Evolutionary conservation across 2,329 filamentous ascomycete genomes (phyloP), one percentile per base, ranked within the genome.

Genomic region (Cladosporium oxysporum): DNA sequence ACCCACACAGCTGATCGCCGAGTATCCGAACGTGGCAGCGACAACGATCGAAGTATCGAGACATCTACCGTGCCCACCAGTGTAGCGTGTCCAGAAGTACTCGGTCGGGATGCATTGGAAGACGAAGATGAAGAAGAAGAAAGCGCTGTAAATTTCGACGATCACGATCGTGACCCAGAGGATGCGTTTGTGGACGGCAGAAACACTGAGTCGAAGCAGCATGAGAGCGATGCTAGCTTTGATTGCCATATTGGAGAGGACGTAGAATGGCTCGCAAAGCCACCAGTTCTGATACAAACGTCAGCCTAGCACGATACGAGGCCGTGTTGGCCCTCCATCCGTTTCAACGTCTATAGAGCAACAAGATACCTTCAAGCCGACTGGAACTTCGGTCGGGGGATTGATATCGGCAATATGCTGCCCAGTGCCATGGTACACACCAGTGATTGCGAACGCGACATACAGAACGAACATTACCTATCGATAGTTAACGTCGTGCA

Each of bases 211-310:
- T 23, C 67, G 66, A 1, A 70, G 66, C 11, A 70, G 63, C 69
- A 69, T 69, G 14, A 70, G 35, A 16, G 59, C 69, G 18, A 70
- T 70, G 52, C 66, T 67, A 7, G 67, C 69, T 61, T 70, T 70
- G 66, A 70, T 66, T 12, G 67, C 66, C 69, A 70, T 70, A 58
- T 70, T 69, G 37, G 67, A 66, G 18, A 70, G 59, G 16, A 70
- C 66, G 41, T 67, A 70, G 14, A 69, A 44, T 2, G 67, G 67
- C 31, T 70, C 69, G 52, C 69, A 79, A 28, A 80, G 83, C 58
- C 81, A 84, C 70, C 74, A 69, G 23, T 50, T 33, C 60, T 63
- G 18, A 23, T 5, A 52, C 3, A 33, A 11, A 18, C 10, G 21
- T 62, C 31, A 62, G 59, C 29, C n/a, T 18, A 8, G 33, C 37